Base-by-base conservation (phyloP, 345 rosid genomes). In the Iberis pinnata region DNA sequence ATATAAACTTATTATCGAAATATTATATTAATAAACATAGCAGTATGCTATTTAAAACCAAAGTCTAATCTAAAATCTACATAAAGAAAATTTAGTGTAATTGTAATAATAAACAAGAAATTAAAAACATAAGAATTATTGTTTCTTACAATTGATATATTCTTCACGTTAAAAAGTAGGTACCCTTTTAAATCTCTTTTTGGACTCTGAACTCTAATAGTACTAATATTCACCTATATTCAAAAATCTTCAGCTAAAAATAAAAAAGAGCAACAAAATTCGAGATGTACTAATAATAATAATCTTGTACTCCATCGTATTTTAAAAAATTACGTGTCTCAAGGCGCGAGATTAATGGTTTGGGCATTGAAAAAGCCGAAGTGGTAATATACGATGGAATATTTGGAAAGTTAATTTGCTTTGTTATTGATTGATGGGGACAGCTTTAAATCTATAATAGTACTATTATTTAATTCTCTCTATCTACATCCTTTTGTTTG, bases 311-410 rank as follows among this genome's bases (percentile, higher is more conserved):
- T n/a, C n/a, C n/a, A n/a, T n/a, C n/a, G n/a, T 32, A 32, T 32
- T n/a, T n/a, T 1, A 9, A 32, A 10, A 9, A 2, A 9, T 32
- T 32, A 32, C 37, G n/a, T 40, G 53, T 58, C 60, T 43, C 70
- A 51, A 58, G 59, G 43, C 35, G 41, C 65, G 61, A 68, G 70
- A 73, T 72, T 74, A 73, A 69, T 75, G 69, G 79, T 57, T 73
- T 66, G 72, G 59, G 25, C 74, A 45, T 73, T 56, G 80, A 58
- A 71, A 71, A 70, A 27, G 49, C 75, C 72, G 38, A 56, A 66
- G 26, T 46, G 43, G 73, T 40, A 67, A 67, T 64, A 62, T 66
- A 72, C 73, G 63, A 60, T 65, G 76, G 76, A 80, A 72, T 74
- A 76, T 71, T 59, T 67, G 70, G 75, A 67, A 70, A 51, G 70